These are phyloP conservation scores for Naumovozyma castellii DNA, from an alignment of 805 yeast genomes.

Conservation along the genomic window DNA sequence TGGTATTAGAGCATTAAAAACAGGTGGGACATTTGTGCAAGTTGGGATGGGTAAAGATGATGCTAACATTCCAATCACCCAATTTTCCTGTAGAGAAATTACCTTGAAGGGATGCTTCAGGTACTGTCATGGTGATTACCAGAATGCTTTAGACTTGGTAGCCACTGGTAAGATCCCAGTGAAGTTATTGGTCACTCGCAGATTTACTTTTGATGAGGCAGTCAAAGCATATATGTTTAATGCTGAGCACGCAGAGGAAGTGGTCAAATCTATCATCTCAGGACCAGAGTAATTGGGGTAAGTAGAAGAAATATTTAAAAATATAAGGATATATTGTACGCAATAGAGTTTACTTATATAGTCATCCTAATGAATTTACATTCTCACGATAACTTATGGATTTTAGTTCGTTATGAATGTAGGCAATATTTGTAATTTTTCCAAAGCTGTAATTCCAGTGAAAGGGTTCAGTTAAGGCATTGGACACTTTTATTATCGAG, in stretches of 20 bases:
- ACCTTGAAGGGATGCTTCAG: constrained; percentile 69
- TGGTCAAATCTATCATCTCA: constrained; percentile 70
- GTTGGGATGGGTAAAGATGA: constrained; percentile 75
- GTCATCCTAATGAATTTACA: too few relatives aligned
- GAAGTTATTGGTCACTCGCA: constrained; percentile 62
- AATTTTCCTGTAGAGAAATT: constrained; percentile 58
- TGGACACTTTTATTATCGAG: too few relatives aligned
- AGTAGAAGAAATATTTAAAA: background rate
- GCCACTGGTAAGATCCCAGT: constrained; percentile 56
- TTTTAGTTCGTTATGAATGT: too few relatives aligned
- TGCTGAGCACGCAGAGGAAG: constrained; percentile 51
- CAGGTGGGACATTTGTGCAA: constrained; percentile 71
- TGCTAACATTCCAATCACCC: constrained; percentile 66
- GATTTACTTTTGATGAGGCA: constrained; percentile 63
- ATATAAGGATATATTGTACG: too few relatives aligned
- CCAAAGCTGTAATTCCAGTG: too few relatives aligned
- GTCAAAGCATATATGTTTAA: constrained; percentile 60
- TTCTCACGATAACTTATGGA: too few relatives aligned
- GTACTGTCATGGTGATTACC: constrained; percentile 70
- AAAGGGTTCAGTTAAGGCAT: too few relatives aligned
- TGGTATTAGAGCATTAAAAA: constrained; percentile 51
- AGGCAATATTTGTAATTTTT: too few relatives aligned
- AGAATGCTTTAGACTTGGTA: constrained; percentile 57
- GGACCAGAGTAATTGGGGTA: constrained; percentile 43
- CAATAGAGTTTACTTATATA: too few relatives aligned